Evolutionary conservation across 140 eudicot species (phyloP).

Genomic region (Erigeron philadelphicus): DNA sequence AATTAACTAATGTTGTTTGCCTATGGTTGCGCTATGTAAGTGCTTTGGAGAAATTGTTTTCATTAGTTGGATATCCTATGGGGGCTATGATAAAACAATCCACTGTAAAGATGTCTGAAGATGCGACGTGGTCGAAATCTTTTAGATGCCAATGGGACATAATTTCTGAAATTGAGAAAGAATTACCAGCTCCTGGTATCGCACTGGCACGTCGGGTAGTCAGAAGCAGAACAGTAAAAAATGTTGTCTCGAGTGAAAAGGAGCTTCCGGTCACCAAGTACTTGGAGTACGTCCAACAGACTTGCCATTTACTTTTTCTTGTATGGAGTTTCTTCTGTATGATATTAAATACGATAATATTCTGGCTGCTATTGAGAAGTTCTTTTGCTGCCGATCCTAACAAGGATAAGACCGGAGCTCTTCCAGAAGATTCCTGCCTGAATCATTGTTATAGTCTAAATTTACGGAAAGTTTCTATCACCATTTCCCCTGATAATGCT

Average conservation of each 20-base stretch:
- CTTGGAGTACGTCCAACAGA: slow-evolving; percentile 27
- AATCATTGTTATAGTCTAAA: slow-evolving; percentile 38
- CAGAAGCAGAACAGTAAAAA: slow-evolving; percentile 42
- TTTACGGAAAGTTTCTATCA: slow-evolving; percentile 40
- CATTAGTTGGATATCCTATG: slow-evolving; percentile 58
- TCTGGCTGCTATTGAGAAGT: slow-evolving; percentile 24
- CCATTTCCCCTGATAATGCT: slow-evolving; percentile 41
- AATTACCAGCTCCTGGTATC: slow-evolving; percentile 57
- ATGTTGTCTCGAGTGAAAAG: slow-evolving; percentile 23
- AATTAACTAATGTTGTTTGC: slow-evolving; percentile 39
- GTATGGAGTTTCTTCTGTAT: slow-evolving; percentile 38
- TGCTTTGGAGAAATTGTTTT: slow-evolving; percentile 52
- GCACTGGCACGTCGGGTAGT: slow-evolving; percentile 60
- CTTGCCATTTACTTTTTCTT: slow-evolving; percentile 33
- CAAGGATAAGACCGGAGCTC: slow-evolving; percentile 10
- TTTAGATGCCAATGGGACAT: slow-evolving; percentile 44
- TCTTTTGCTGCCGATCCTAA: slow-evolving; percentile 17
- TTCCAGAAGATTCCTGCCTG: slow-evolving; percentile 25
- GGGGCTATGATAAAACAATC: slow-evolving; percentile 38
- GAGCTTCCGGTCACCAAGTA: slow-evolving; percentile 20
- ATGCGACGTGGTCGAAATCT: slow-evolving; percentile 35
- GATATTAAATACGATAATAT: slow-evolving; percentile 26
- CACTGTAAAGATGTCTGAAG: slow-evolving; percentile 34
- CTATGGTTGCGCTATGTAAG: slow-evolving; percentile 59
- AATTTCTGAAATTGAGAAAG: slow-evolving; percentile 61